These are phyloP conservation scores for Xylariaceae sp. DNA, from an alignment of 2,329 filamentous ascomycete species.

Conservation along the genomic window DNA sequence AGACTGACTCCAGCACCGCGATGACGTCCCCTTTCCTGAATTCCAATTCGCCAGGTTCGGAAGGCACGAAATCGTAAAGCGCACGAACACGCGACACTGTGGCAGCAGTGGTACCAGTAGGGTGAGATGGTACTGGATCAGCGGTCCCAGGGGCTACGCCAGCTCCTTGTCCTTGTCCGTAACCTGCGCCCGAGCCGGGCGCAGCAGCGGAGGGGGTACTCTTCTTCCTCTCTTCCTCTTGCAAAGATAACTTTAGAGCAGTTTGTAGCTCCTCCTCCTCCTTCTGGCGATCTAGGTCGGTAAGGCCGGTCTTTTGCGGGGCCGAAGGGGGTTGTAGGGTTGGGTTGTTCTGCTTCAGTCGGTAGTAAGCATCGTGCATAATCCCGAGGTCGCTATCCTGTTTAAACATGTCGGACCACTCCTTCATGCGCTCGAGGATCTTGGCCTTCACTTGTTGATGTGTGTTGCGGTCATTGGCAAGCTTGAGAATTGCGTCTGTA, in stretches of 20 bases:
- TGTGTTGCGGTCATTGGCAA: slow-evolving; percentile 93
- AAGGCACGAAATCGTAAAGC: slow-evolving; percentile 92
- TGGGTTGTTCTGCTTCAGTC: slow-evolving; percentile 83
- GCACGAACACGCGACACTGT: slow-evolving; percentile 95
- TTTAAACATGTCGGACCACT: slow-evolving; percentile 95
- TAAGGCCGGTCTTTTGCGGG: slow-evolving; percentile 90
- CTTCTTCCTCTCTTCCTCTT: slow-evolving; percentile 77
- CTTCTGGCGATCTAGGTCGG: slow-evolving; percentile 86
- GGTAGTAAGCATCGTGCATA: slow-evolving; percentile 94
- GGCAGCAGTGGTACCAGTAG: slow-evolving; percentile 89
- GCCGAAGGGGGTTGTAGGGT: slow-evolving; percentile 91
- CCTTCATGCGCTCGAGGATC: slow-evolving; percentile 94
- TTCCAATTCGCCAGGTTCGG: slow-evolving; percentile 91
- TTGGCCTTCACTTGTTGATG: slow-evolving; percentile 97
- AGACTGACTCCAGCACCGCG: slow-evolving; percentile 94
- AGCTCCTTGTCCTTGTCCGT: slow-evolving; percentile 35
- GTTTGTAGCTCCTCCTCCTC: slow-evolving; percentile 98
- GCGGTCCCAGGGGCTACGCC: slow-evolving; percentile 42
- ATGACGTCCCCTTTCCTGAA: slow-evolving; percentile 98
- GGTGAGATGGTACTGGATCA: slow-evolving; percentile 62
- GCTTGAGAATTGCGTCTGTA: slow-evolving; percentile 88
- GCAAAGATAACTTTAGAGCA: slow-evolving; percentile 89
- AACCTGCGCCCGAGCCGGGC: slow-evolving; percentile 39
- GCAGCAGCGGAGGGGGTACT: slow-evolving; percentile 40
- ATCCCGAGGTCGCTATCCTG: slow-evolving; percentile 91